Conservation (phyloP, 2,329 filamentous ascomycete genomes). For the Penicillium sp. region DNA sequence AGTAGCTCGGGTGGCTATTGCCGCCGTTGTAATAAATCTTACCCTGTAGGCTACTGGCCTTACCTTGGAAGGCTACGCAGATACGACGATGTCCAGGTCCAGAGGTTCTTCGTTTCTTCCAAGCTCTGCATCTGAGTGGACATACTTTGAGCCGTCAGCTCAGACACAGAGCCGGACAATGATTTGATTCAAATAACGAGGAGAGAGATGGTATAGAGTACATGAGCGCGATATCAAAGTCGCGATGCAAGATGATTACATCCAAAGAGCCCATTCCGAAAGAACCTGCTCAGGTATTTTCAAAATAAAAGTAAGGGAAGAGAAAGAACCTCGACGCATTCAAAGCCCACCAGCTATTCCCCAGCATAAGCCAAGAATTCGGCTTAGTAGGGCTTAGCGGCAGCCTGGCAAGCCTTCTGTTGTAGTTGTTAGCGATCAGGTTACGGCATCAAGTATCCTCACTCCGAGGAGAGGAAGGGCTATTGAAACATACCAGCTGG, state of each 20-base stretch:
- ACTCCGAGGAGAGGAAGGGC: background rate
- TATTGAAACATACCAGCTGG: slow-evolving; percentile 63
- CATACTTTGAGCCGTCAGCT: slow-evolving; percentile 1
- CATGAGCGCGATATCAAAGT: slow-evolving; percentile 23
- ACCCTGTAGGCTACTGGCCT: too few relatives aligned
- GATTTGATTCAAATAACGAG: slow-evolving; percentile 18
- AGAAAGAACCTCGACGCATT: background rate
- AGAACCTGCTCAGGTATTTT: background rate
- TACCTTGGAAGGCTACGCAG: background rate
- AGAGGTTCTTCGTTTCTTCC: slow-evolving; percentile 1
- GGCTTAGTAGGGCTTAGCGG: slow-evolving; percentile 69
- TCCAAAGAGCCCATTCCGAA: background rate
- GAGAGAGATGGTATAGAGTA: slow-evolving; percentile 30
- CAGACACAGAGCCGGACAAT: background rate
- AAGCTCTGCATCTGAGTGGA: background rate
- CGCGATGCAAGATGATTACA: slow-evolving; percentile 22
- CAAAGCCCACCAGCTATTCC: background rate
- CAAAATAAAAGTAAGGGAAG: background rate
- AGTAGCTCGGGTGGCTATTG: too few relatives aligned
- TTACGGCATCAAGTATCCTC: background rate
- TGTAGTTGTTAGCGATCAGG: slow-evolving; percentile 29
- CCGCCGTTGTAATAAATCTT: too few relatives aligned
- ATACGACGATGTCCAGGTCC: background rate
- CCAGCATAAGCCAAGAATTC: background rate
- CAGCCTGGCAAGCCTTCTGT: slow-evolving; percentile 78